A percentile compares a stretch with the other conserved stretches of the same genome.
These are phyloP conservation scores for Fraxinus anomala DNA, from an alignment of 257 asterid species.

Conservation along the genomic window DNA sequence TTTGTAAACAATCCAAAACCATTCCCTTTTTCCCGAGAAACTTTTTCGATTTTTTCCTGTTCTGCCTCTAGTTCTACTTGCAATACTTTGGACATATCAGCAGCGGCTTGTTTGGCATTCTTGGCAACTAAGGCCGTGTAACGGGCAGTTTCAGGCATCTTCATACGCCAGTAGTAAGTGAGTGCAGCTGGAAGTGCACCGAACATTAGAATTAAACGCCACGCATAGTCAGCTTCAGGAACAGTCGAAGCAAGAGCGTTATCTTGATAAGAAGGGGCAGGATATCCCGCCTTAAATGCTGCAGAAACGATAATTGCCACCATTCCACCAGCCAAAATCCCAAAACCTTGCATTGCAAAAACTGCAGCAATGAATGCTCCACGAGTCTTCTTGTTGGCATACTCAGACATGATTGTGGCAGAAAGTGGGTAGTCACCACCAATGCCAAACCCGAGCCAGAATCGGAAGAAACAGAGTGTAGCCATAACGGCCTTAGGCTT, in stretches of 20 bases:
- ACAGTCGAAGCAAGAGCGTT: conserved; percentile 27
- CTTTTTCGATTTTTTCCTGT: conserved; percentile 18
- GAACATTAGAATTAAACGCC: conserved; percentile 52
- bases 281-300: conserved; percentile 36
- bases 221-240: conserved; percentile 39
- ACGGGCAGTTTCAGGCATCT: conserved; percentile 70
- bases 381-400: conserved; percentile 55
- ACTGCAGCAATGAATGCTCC: conserved; percentile 59
- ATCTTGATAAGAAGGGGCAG: conserved; percentile 31
- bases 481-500: conserved; percentile 44
- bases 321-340: conserved; percentile 48
- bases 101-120: conserved; percentile 47
- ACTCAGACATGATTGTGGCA: conserved; percentile 60
- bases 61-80: conserved; percentile 47
- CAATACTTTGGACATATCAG: conserved; percentile 56
- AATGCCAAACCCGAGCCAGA: conserved; percentile 61
- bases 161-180: conserved; percentile 67
- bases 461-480: conserved; percentile 56
- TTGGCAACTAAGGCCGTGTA: conserved; percentile 59
- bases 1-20: conserved; percentile 42
- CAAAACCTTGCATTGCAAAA: conserved; percentile 63
- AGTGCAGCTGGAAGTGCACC: conserved; percentile 59
- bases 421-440: conserved; percentile 62
- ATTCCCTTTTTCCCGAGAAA: background rate
- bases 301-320: conserved; percentile 41